These are phyloP conservation scores for Cinnamomum chago DNA, from an alignment of 164 flowering plant genomes.

Conservation along the genomic window DNA sequence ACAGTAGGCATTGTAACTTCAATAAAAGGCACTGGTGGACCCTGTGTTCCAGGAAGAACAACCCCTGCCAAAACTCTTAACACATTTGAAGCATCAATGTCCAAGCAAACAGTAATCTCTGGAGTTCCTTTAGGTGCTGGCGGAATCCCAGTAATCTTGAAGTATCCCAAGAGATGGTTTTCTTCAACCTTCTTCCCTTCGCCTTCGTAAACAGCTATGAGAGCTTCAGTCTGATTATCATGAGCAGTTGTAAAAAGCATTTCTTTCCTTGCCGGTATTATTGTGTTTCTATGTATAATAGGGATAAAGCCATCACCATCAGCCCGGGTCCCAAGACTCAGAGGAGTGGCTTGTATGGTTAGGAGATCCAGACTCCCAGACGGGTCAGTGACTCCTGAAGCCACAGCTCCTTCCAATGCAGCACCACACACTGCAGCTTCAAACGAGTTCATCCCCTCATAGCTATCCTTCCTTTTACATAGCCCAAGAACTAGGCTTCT, in stretches of 20 bases:
- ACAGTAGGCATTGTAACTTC: constrained; percentile 89
- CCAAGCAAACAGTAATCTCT: constrained; percentile 82
- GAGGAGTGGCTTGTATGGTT: constrained; percentile 76
- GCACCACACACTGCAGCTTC: constrained; percentile 92
- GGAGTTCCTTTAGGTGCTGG: constrained; percentile 69
- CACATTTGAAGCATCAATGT: constrained; percentile 73
- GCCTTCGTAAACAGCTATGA: constrained; percentile 79
- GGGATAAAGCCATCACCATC: constrained; percentile 58
- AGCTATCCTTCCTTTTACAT: constrained; percentile 43
- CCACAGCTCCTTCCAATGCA: constrained; percentile 90
- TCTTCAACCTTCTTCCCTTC: constrained; percentile 50
- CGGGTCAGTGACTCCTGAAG: constrained; percentile 77
- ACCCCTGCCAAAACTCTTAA: constrained; percentile 75
- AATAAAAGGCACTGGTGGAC: constrained; percentile 47
- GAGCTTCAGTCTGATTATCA: constrained; percentile 71
- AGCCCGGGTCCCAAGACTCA: constrained; percentile 63
- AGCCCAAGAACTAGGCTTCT: constrained; percentile 39
- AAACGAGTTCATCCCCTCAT: constrained; percentile 52
- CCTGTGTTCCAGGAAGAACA: constrained; percentile 36
- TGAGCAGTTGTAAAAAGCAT: constrained; percentile 65
- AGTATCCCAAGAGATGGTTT: constrained; percentile 75
- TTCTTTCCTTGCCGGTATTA: constrained; percentile 72
- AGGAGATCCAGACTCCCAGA: constrained; percentile 72
- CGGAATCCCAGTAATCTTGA: constrained; percentile 76
- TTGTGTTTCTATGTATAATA: constrained; percentile 58